These are phyloP conservation scores for Moesziomyces globuligerus DNA, from an alignment of 1,284 basidiomycete species.

Conservation along the genomic window DNA sequence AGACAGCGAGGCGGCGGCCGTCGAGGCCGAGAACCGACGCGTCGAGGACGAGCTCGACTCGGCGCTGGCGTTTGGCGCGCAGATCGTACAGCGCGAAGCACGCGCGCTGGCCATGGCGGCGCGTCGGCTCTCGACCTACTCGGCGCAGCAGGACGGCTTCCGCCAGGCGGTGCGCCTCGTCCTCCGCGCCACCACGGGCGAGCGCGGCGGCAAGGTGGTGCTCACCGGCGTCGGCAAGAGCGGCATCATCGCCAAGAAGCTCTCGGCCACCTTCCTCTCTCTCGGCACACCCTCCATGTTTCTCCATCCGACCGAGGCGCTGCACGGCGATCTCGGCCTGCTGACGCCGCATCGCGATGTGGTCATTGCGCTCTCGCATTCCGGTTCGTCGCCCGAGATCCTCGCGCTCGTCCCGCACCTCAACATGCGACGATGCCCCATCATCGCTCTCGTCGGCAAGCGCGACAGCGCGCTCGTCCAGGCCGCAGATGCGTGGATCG, in stretches of 20 bases:
- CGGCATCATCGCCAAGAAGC: slow-evolving; percentile 63
- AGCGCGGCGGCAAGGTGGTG: slow-evolving; percentile 66
- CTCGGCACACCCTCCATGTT: slow-evolving; percentile 68
- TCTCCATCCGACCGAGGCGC: slow-evolving; percentile 67
- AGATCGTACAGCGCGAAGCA: slow-evolving; percentile 47
- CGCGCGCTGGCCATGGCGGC: slow-evolving; percentile 46
- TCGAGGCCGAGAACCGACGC: slow-evolving; percentile 33
- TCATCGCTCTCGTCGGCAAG: slow-evolving; percentile 67
- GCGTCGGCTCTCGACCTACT: slow-evolving; percentile 35
- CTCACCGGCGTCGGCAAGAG: slow-evolving; percentile 69
- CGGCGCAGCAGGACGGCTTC: slow-evolving; percentile 40
- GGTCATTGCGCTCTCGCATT: slow-evolving; percentile 67
- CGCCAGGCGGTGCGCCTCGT: slow-evolving; percentile 49
- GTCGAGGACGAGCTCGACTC: slow-evolving; percentile 41
- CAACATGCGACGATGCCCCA: slow-evolving; percentile 58
- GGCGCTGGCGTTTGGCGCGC: slow-evolving; percentile 34
- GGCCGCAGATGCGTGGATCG: slow-evolving; percentile 65
- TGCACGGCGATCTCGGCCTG: slow-evolving; percentile 69
- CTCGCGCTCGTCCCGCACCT: slow-evolving; percentile 65
- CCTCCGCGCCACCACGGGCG: slow-evolving; percentile 41
- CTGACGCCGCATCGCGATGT: slow-evolving; percentile 66
- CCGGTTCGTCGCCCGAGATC: slow-evolving; percentile 67
- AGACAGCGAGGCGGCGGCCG: slow-evolving; percentile 30
- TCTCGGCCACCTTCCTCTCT: slow-evolving; percentile 57
- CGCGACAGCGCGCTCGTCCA: slow-evolving; percentile 62